Conservation (phyloP, 148 eudicot species). For the Rhododendron henanense region DNA sequence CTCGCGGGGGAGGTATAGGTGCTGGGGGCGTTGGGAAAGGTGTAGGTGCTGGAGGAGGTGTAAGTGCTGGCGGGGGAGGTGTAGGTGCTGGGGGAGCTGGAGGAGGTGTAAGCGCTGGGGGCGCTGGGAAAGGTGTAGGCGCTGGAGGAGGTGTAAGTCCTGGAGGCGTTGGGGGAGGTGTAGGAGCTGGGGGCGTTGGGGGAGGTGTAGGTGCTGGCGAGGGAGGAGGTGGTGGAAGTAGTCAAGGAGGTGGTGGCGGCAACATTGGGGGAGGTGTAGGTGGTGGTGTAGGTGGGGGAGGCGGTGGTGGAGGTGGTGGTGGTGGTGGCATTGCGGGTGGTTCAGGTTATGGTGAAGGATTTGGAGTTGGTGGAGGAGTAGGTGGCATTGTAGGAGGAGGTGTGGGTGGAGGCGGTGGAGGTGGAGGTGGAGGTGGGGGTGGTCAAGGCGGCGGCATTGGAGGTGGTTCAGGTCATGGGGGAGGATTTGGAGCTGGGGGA, state of each 20-base stretch:
- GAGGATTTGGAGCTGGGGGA: not conserved
- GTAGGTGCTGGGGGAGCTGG: no score
- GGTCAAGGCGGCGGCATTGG: not conserved
- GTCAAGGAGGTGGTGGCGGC: not conserved
- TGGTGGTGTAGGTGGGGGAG: conserved; percentile 14
- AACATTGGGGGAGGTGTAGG: not conserved
- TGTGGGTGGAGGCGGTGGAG: not conserved
- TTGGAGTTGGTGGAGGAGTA: not conserved
- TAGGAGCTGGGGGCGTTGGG: not conserved
- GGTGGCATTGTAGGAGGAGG: not conserved
- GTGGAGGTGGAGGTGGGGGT: not conserved
- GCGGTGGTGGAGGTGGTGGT: not conserved
- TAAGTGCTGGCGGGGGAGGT: no score
- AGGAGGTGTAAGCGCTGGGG: no score
- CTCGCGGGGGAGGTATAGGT: no score
- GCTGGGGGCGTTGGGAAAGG: no score
- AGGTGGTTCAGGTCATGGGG: not conserved
- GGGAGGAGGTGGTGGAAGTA: not conserved
- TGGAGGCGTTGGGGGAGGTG: not conserved
- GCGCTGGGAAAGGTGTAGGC: no score
- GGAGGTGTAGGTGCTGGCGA: not conserved
- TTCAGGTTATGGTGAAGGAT: not conserved
- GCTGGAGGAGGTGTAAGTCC: not conserved
- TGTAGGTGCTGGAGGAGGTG: no score
- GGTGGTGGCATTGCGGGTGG: not conserved